phyloP scores from a whole-genome alignment of 2,329 filamentous ascomycete genomes.

The Pestalotiopsis sp. region DNA sequence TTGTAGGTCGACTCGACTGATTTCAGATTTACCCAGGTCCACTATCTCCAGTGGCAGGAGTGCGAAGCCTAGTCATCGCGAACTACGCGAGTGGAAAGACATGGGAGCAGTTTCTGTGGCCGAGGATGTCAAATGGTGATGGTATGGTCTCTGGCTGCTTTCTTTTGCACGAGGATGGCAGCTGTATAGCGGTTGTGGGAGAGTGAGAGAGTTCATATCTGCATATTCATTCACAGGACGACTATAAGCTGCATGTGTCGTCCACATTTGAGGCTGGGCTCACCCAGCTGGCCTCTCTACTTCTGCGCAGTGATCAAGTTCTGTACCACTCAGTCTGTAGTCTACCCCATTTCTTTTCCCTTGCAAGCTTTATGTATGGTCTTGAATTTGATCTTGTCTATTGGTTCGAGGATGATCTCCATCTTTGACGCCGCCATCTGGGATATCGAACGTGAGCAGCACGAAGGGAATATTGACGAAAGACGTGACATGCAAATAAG shows the following conservation, averaged over 20 bases:
- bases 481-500: no score
- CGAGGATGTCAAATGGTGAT: neutral
- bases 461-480: neutral
- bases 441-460: no score
- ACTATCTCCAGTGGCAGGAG: conserved; percentile 31
- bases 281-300: neutral
- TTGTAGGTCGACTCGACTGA: conserved; percentile 32
- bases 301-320: neutral
- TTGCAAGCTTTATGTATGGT: neutral
- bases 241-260: neutral
- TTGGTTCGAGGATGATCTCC: neutral
- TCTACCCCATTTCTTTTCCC: neutral
- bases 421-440: neutral
- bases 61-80: conserved; percentile 1
- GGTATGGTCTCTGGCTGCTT: neutral
- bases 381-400: neutral
- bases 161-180: neutral
- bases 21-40: conserved; percentile 31
- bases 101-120: neutral
- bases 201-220: neutral
- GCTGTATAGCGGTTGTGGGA: neutral
- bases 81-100: neutral
- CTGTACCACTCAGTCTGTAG: neutral
- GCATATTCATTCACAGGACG: neutral
- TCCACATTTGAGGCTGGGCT: neutral